These are phyloP conservation scores for Colletotrichum sublineola DNA, from an alignment of 2,329 filamentous ascomycete genomes.

Conservation along the genomic window DNA sequence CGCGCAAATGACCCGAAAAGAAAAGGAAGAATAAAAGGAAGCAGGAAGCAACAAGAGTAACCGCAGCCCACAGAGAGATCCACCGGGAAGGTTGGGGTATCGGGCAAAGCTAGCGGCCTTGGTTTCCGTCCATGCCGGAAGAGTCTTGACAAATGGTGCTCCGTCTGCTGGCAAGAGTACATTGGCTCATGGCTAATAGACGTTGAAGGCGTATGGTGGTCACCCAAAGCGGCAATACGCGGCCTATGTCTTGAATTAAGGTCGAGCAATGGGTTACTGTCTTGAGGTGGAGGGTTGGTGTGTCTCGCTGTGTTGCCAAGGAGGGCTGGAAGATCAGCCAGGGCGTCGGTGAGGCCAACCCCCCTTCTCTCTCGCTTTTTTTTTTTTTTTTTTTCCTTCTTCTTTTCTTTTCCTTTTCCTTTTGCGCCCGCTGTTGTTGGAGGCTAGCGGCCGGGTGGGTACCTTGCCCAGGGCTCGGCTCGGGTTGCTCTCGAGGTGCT, in stretches of 20 bases:
- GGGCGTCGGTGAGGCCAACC: not conserved
- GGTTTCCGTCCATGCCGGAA: slow-evolving; percentile 23
- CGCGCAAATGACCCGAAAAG: not conserved
- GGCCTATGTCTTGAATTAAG: not conserved
- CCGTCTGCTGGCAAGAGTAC: not conserved
- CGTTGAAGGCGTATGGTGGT: slow-evolving; percentile 1
- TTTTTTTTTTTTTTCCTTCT: not conserved
- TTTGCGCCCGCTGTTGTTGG: not conserved
- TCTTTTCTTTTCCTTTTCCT: not conserved
- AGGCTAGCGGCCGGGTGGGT: not conserved
- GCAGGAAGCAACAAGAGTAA: not conserved
- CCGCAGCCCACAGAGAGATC: not conserved
- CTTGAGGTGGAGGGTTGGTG: not conserved
- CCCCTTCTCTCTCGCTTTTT: not conserved
- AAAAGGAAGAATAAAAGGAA: not conserved
- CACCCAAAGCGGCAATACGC: not conserved
- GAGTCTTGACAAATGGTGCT: not conserved
- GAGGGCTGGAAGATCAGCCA: not conserved
- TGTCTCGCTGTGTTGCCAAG: not conserved
- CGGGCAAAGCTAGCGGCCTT: slow-evolving; percentile 28
- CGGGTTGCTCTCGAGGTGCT: not conserved
- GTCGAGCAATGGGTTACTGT: not conserved
- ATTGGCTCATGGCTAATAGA: not conserved
- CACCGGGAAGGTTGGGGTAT: slow-evolving; percentile 12
- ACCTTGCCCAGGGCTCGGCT: not conserved